Percentiles rank a stretch among this genome's conserved stretches.
Conservation (phyloP, 108 stramenopile genomes). For the Thalassiosira profunda region DNA sequence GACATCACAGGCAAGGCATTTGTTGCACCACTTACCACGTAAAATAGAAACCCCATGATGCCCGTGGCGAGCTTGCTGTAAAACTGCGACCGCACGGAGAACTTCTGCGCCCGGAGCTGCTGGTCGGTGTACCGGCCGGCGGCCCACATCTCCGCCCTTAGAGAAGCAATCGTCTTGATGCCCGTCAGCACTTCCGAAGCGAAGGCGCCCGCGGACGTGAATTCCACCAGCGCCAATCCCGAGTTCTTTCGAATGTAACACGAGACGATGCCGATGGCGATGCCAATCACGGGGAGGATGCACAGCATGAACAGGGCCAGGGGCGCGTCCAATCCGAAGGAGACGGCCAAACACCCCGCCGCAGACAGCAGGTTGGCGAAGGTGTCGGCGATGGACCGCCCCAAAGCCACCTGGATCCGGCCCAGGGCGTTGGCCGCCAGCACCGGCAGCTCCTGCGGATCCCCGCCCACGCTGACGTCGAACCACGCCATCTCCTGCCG, state of each 20-base stretch:
- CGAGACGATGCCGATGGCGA: slow-evolving; percentile 31
- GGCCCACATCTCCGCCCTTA: slow-evolving; percentile 50
- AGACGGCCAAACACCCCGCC: slow-evolving; percentile 42
- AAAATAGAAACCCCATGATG: slow-evolving; percentile 36
- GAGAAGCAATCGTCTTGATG: slow-evolving; percentile 43
- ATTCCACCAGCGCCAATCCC: slow-evolving; percentile 16
- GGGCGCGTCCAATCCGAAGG: slow-evolving; percentile 45
- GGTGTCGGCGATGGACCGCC: slow-evolving; percentile 35
- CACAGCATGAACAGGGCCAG: slow-evolving; percentile 41
- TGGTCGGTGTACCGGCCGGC: slow-evolving; percentile 21
- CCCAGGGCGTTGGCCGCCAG: slow-evolving; percentile 34
- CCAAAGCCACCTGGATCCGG: slow-evolving; percentile 36
- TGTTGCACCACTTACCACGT: too few relatives aligned
- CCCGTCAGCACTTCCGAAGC: slow-evolving; percentile 48
- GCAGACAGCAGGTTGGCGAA: slow-evolving; percentile 41
- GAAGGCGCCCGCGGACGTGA: slow-evolving; percentile 36
- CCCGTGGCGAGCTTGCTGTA: slow-evolving; percentile 25
- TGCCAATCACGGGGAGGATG: slow-evolving; percentile 43
- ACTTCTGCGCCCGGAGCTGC: slow-evolving; percentile 28
- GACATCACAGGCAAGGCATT: too few relatives aligned
- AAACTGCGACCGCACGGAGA: slow-evolving; percentile 22
- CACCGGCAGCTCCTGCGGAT: slow-evolving; percentile 48
- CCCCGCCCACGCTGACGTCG: slow-evolving; percentile 25
- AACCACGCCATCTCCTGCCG: slow-evolving; percentile 59
- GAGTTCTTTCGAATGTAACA: slow-evolving; percentile 44